Evolutionary conservation across 257 asterid species (phyloP).

Genomic region (Solanum chaucha): DNA sequence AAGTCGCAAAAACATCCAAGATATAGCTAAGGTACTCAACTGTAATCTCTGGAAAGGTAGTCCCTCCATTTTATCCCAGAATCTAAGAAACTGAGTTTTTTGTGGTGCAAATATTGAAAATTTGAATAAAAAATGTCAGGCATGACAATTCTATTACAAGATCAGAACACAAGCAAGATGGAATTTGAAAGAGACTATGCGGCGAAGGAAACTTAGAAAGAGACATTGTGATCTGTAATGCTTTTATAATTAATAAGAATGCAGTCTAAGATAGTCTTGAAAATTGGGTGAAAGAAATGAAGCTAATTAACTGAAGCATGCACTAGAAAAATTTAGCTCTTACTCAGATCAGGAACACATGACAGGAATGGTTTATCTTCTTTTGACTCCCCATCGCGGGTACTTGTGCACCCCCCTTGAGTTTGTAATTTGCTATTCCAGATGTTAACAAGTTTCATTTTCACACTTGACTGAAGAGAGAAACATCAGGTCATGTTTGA

Average conservation of each 20-base stretch:
- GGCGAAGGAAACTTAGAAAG: not conserved
- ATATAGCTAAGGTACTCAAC: slow-evolving; percentile 10
- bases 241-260: not conserved
- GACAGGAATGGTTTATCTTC: slow-evolving; percentile 23
- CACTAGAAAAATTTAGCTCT: not conserved
- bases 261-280: not conserved
- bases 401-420: slow-evolving; percentile 7
- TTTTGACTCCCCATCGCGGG: slow-evolving; percentile 8
- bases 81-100: slow-evolving; percentile 19
- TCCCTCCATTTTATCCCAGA: slow-evolving; percentile 46
- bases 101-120: slow-evolving; percentile 29
- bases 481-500: not conserved
- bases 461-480: slow-evolving; percentile 22
- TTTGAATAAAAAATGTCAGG: too few relatives aligned
- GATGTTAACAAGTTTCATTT: not conserved
- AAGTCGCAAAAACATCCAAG: slow-evolving; percentile 7
- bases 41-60: slow-evolving; percentile 12
- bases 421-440: slow-evolving; percentile 1
- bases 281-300: not conserved
- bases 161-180: not conserved
- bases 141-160: not conserved
- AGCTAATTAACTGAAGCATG: not conserved
- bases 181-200: not conserved
- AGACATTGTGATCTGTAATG: not conserved
- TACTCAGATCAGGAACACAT: not conserved